Base-by-base conservation (phyloP, 2,329 filamentous ascomycete genomes). In the Colletotrichum abscissum region DNA sequence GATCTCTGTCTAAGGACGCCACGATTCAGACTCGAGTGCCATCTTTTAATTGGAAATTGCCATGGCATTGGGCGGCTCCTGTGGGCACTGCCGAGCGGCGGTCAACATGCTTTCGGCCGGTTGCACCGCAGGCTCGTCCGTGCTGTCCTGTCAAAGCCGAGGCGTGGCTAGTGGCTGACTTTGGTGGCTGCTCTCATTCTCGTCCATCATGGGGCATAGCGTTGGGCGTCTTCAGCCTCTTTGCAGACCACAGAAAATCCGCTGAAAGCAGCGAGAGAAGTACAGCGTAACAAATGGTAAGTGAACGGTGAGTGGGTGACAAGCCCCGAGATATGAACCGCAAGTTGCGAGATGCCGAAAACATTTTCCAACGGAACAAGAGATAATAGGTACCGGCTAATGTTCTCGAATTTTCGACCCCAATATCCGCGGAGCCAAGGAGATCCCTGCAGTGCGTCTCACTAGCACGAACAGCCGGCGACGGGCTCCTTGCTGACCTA, bases 1-100 rank as follows among this genome's bases (percentile, higher is more conserved):
- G 63, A 73, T 72, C 59, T 63, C 52, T 74, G 49, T 60, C 62
- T 52, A 59, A 57, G 52, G 24, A 58, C 72, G 69, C 72, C 69
- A 74, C 72, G 68, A 55, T 63, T 54, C 35, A 59, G 58, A 67
- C 62, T 33, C 35, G 24, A 42, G 16, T 33, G 30, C 68, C 28
- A 54, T 63, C 52, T 63, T 58, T 58, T 33, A 19, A 26, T 46
- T 33, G 46, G 46, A 56, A 66, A 55, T 62, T 59, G 55, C 11
- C 33, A 59, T 62, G 8, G 62, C 11, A 72, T 67, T 72, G 55
- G 67, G 30, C 38, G 26, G 56, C 52, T 57, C 52, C 33, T 26
- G n/a, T 54, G 59, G 67, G 60, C 35, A 26, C 26, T 52, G 59
- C 56, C 60, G 71, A 49, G 26, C 59, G 49, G 24, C 33, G 60